Evolutionary conservation across 306 rosid species (phyloP), one percentile per base, ranked within the genome.

Genomic region (Inga leiocalycina): DNA sequence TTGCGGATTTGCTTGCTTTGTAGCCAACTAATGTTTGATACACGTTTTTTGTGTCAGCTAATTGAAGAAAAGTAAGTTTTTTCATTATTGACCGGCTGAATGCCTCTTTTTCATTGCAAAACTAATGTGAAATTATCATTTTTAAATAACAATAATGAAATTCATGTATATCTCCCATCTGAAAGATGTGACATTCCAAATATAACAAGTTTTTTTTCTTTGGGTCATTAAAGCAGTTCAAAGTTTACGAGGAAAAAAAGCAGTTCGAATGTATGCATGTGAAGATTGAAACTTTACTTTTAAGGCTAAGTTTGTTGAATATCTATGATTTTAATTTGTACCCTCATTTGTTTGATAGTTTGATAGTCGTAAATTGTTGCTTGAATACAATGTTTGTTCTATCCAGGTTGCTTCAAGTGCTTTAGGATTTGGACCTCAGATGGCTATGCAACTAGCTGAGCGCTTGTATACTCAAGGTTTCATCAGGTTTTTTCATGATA

Each of bases 391-490:
- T 76, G 44, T 59, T 46, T 79, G 9, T 83, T 82, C 72, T 68
- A 75, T 87, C 82, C 89, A 95, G 99, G 90, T 95, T 83, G 98
- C 99, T 84, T 95, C 99, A 84, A 95, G 98, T 83, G 95, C 97
- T 80, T 88, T 95, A 69, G 98, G 99, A 82, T 91, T 89, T 88
- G 98, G 99, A 79, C 99, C 99, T 79, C 99, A 95, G 80, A 84
- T 88, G 87, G 95, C 98, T 27, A 95, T 95, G 99, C 99, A 95
- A 83, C 77, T 93, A 78, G 99, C 99, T 70, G 99, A 95, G 71
- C 94, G 99, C 70, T 86, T 95, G 88, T 95, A 95, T 88, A 93
- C 96, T 52, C 99, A 89, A 86, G 99, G 99, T 48, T 95, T 89
- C 88, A 92, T 93, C 90, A 95, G 99, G 99, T 95, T 73, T 82